Evolutionary conservation across 2,329 filamentous ascomycete genomes (phyloP), one percentile per base, ranked within the genome.

Genomic region (Pestalotiopsis sp.): DNA sequence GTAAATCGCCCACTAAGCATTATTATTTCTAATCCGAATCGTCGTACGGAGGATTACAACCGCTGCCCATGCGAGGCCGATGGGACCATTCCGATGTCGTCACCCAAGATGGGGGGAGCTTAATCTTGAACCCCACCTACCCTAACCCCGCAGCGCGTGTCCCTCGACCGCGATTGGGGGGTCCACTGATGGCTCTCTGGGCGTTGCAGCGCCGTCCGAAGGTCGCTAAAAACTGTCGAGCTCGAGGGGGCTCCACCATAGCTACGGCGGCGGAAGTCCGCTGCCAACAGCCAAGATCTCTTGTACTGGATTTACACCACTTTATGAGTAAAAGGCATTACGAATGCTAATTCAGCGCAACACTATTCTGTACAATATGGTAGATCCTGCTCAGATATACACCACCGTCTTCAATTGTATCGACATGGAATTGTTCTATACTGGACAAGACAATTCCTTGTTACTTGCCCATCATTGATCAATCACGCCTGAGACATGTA

Each of bases 31-130:
- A 61, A 36, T 61, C 31, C 14, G 36, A 52, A 52, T 52, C 17
- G 31, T 61, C 36, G 31, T 38, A 61, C 59, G 59, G 59, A 61
- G 31, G 59, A 25, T 38, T 27, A 61, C 59, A 27, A 61, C 59
- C 59, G 59, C 11, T 36, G 14, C n/a, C n/a, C 31, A 38, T 17
- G n/a, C 59, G 27, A 64, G 52, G 61, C 61, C 61, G 61, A 45
- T 49, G 14, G 23, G 36, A 36, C 61, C 61, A n/a, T 64, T 64
- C 61, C 61, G 61, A 64, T 64, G 61, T 64, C 61, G 61, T 64
- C 61, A 64, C 61, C 45, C 45, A 31, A 17, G 4, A 25, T 41
- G 38, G 38, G 17, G 36, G 25, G 36, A 49, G 36, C 36, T 64
- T 23, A 11, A 45, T 23, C 36, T 38, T 17, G 13, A 17, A 52